These are phyloP conservation scores for Eucalyptus curtisii DNA, from an alignment of 345 rosid species.

Conservation along the genomic window DNA sequence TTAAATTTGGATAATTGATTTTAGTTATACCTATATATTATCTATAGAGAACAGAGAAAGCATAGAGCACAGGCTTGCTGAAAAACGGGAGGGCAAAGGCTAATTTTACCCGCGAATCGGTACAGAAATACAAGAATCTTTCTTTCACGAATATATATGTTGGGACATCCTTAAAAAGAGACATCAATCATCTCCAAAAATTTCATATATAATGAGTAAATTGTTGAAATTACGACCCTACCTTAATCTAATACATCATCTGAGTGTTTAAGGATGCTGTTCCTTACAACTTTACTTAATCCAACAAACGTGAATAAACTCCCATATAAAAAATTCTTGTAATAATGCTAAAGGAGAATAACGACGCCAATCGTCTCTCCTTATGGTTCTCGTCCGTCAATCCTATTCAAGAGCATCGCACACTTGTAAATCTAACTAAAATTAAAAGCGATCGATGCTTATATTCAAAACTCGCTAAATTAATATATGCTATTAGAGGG, in stretches of 20 bases:
- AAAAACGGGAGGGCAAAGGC: no score
- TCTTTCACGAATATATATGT: not conserved
- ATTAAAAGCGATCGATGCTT: not conserved
- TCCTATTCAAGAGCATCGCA: no score
- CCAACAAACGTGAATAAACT: not conserved
- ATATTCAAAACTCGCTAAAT: not conserved
- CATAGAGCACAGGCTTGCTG: not conserved
- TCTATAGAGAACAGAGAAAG: not conserved
- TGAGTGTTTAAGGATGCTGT: not conserved
- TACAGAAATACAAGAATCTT: slow-evolving; percentile 4
- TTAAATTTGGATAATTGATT: not conserved
- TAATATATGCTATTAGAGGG: not conserved
- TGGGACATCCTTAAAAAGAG: not conserved
- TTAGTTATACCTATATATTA: not conserved
- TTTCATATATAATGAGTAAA: not conserved
- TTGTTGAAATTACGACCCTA: not conserved
- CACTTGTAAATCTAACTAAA: not conserved
- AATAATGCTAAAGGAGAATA: not conserved
- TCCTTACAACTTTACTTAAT: not conserved
- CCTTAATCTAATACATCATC: not conserved
- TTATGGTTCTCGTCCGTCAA: not conserved
- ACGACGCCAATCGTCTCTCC: not conserved
- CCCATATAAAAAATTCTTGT: not conserved
- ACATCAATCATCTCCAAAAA: not conserved
- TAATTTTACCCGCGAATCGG: not conserved